A percentile compares a stretch with the other conserved stretches of the same genome.
phyloP scores from a whole-genome alignment of 2,329 filamentous ascomycete genomes.

The Stachybotrys chlorohalonatus region DNA sequence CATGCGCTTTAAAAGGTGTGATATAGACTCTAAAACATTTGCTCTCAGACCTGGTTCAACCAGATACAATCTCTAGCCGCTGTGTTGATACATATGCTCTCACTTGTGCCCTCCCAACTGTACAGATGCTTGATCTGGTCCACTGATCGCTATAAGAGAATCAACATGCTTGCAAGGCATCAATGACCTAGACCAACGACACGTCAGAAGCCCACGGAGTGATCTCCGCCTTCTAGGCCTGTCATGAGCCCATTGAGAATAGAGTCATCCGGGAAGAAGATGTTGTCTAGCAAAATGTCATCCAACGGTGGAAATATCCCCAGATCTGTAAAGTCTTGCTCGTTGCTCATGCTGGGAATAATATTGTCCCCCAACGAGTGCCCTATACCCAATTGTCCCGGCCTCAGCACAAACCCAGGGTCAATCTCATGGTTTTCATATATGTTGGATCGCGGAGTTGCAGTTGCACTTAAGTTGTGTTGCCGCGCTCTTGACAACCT shows the following conservation, averaged over 20 bases:
- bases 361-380: background rate
- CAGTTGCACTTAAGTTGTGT: background rate
- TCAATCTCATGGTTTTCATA: background rate
- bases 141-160: no score
- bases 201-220: background rate
- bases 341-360: background rate
- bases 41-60: no score
- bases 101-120: no score
- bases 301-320: background rate
- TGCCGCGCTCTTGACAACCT: background rate
- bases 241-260: background rate
- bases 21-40: no score
- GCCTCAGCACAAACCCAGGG: background rate
- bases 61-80: no score
- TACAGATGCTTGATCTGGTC: no score
- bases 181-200: no score
- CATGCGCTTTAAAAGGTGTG: no score
- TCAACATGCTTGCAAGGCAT: no score
- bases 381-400: background rate
- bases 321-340: background rate
- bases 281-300: background rate
- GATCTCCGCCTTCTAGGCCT: background rate
- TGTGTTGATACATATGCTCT: no score
- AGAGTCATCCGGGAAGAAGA: background rate
- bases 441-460: background rate